Conservation (phyloP, 495 filamentous ascomycete genomes). For the Penicillium mononematosum region DNA sequence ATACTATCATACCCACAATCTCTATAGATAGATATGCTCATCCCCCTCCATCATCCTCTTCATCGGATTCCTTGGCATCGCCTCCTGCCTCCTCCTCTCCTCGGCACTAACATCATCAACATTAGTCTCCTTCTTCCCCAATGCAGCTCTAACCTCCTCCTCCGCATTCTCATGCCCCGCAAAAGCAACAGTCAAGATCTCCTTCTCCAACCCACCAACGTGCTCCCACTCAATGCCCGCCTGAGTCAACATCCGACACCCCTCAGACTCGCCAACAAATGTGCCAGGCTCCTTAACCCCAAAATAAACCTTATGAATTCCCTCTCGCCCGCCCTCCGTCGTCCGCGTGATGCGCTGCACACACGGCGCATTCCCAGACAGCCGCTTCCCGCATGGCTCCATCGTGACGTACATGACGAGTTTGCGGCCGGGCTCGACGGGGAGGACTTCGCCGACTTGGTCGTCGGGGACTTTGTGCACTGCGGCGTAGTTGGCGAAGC, state of each 20-base stretch:
- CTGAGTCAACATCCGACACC: constrained; percentile 65
- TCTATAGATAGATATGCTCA: constrained; percentile 20
- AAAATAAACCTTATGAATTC: constrained; percentile 77
- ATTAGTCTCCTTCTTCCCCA: constrained; percentile 33
- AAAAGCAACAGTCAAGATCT: constrained; percentile 76
- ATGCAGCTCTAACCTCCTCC: constrained; percentile 34
- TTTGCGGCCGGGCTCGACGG: constrained; percentile 35
- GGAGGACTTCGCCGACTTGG: constrained; percentile 54
- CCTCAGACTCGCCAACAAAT: constrained; percentile 80
- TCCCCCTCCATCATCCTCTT: constrained; percentile 50
- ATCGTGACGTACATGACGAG: constrained; percentile 86
- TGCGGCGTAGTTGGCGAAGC: constrained; percentile 71
- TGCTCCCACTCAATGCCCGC: constrained; percentile 71
- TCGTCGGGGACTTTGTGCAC: constrained; percentile 53
- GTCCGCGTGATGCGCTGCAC: constrained; percentile 74
- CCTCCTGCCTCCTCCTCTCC: constrained; percentile 34
- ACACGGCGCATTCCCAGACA: constrained; percentile 81
- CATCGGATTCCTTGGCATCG: constrained; percentile 44
- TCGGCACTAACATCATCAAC: constrained; percentile 39
- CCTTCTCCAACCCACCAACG: constrained; percentile 72
- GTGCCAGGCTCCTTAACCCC: constrained; percentile 85
- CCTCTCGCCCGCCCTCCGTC: constrained; percentile 36
- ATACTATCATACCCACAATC: background rate
- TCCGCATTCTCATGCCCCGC: constrained; percentile 66
- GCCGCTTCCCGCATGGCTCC: constrained; percentile 81